Base-by-base conservation (phyloP, 352 stramenopile genomes). In the Pythium periplocum region DNA sequence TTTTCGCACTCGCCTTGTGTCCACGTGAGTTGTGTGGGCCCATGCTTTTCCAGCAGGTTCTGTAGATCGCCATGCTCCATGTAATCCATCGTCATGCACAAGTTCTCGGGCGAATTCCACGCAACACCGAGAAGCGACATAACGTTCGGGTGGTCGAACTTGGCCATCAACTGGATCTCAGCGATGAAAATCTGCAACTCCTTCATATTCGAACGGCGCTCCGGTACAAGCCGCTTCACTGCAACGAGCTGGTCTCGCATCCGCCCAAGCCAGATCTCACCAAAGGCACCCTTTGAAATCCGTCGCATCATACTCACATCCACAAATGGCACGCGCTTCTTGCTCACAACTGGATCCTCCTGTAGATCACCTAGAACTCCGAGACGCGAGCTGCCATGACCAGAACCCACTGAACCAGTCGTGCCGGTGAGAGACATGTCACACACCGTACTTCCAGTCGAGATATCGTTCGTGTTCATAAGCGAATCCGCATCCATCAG, bases 251-350 rank as follows among this genome's bases (percentile, higher is more conserved):
- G 47, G 30, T 69, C 69, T 2, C 62, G 56, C 53, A 72, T 61
- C 12, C 60, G 49, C 0, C 69, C 71, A 12, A 75, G 8, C 69
- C 72, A 86, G 8, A 86, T 62, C 50, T 86, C 71, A 12, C 75
- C 69, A 12, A 71, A 86, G 2, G 69, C 75, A 6, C 75, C 75
- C 11, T 69, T 61, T 2, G 70, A 71, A 9, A 86, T 57, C 41
- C 63, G 61, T 2, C 62, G 61, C 3, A 62, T 56, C 8, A 78
- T 45, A 45, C 59, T 71, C 1, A 82, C 43, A 8, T 82, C 63
- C 2, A 69, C 40, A 17, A 68, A 74, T 7, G 59, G 57, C n/a
- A 79, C 63, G 45, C 66, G 69, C 45, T 66, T 67, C 2, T 48
- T 59, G 33, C 60, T 49, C 40, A 78, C 61, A 1, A 35, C 44